Conservation (phyloP, 2,329 filamentous ascomycete genomes). For the Blastomyces gilchristii region DNA sequence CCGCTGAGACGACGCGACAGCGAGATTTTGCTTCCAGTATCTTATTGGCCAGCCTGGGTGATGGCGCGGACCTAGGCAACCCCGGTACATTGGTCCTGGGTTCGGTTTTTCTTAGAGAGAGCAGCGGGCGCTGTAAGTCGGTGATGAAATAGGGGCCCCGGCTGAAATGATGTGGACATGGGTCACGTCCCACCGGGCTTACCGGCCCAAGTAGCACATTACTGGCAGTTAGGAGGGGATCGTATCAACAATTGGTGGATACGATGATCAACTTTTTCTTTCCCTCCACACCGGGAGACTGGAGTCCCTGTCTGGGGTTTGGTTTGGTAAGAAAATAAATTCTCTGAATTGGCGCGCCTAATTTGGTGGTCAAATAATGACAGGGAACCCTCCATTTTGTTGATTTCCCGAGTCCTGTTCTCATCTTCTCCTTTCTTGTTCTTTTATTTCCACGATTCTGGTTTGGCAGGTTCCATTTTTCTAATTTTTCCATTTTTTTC, state of each 20-base stretch:
- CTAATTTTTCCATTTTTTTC: background rate
- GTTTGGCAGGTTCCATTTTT: background rate
- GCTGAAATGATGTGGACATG: background rate
- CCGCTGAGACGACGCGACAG: too few relatives aligned
- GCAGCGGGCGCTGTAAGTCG: background rate
- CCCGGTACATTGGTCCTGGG: constrained; percentile 1
- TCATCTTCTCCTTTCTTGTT: background rate
- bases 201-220: background rate
- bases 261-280: background rate
- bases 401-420: background rate
- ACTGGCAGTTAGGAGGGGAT: background rate
- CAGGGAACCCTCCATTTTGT: background rate
- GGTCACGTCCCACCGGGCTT: background rate
- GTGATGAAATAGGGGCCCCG: background rate
- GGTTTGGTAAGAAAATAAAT: background rate
- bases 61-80: background rate
- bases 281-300: too few relatives aligned
- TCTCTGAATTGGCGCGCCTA: background rate
- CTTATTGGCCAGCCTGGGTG: too few relatives aligned
- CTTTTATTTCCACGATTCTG: background rate
- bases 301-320: background rate
- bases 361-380: background rate
- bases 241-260: background rate
- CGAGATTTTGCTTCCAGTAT: too few relatives aligned
- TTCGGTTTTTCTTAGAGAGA: background rate